phyloP scores from a whole-genome alignment of 345 rosid species.

The Trapa incisa region DNA sequence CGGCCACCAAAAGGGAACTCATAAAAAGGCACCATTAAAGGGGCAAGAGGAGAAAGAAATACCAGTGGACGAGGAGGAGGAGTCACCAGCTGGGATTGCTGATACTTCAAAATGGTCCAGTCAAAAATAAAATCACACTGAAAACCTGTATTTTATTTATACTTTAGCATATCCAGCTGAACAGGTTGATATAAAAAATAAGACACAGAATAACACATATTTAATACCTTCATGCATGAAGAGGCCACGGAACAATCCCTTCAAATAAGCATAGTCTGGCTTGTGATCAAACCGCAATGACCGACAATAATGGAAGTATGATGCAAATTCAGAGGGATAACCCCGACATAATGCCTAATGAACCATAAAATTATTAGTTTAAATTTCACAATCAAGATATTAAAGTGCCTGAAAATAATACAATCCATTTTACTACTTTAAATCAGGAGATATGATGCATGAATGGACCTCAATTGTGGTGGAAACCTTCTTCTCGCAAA shows the following conservation, averaged over 20 bases:
- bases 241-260: slow-evolving; percentile 88
- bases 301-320: slow-evolving; percentile 93
- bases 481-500: slow-evolving; percentile 94
- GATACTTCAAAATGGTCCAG: slow-evolving; percentile 96
- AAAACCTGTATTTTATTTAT: slow-evolving; percentile 39
- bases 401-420: background rate
- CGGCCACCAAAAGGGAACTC: slow-evolving; percentile 4
- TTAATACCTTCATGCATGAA: slow-evolving; percentile 46
- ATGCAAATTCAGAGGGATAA: slow-evolving; percentile 92
- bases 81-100: slow-evolving; percentile 78
- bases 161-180: slow-evolving; percentile 3
- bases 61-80: slow-evolving; percentile 59
- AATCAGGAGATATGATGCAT: background rate
- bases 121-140: slow-evolving; percentile 95
- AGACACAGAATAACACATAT: background rate
- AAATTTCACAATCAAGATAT: background rate
- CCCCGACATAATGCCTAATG: slow-evolving; percentile 80
- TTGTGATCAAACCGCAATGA: slow-evolving; percentile 87
- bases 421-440: background rate
- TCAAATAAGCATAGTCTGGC: slow-evolving; percentile 89
- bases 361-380: slow-evolving; percentile 1
- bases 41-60: background rate
- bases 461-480: slow-evolving; percentile 57
- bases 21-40: slow-evolving; percentile 2
- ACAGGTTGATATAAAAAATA: background rate